Evolutionary conservation across 805 yeast genomes (phyloP).

Genomic region (Geotrichum ghanense): DNA sequence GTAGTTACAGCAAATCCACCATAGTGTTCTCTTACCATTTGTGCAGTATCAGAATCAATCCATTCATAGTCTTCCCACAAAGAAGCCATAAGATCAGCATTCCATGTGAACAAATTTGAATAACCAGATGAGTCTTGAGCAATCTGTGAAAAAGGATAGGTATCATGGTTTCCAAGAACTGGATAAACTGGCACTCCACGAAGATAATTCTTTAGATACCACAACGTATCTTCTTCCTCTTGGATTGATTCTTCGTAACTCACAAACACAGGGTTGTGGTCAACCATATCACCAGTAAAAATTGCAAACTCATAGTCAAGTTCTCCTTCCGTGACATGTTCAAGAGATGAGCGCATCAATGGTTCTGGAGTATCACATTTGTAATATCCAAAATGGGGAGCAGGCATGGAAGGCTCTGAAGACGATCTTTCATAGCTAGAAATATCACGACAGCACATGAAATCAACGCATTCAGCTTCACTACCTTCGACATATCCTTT

Average conservation of each 20-base stretch:
- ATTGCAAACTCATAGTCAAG: slow-evolving; percentile 44
- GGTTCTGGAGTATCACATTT: slow-evolving; percentile 56
- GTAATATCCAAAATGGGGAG: slow-evolving; percentile 51
- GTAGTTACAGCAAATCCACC: slow-evolving; percentile 52
- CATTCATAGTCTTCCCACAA: slow-evolving; percentile 38
- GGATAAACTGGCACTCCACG: slow-evolving; percentile 47
- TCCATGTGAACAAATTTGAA: slow-evolving; percentile 33
- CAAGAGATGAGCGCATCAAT: slow-evolving; percentile 46
- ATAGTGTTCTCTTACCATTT: slow-evolving; percentile 37
- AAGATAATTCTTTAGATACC: slow-evolving; percentile 41
- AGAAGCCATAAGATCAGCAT: slow-evolving; percentile 37
- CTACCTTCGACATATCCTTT: slow-evolving; percentile 36
- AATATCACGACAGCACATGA: slow-evolving; percentile 53
- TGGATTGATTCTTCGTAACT: slow-evolving; percentile 36
- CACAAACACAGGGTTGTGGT: slow-evolving; percentile 43
- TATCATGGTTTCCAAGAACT: slow-evolving; percentile 61
- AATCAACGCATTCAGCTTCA: slow-evolving; percentile 33
- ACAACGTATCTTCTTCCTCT: slow-evolving; percentile 42
- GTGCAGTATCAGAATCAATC: slow-evolving; percentile 28
- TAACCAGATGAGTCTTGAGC: slow-evolving; percentile 42
- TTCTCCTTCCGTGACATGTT: slow-evolving; percentile 30
- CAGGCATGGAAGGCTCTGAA: slow-evolving; percentile 35
- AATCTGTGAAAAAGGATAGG: slow-evolving; percentile 60
- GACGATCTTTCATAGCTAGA: slow-evolving; percentile 30
- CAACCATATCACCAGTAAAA: slow-evolving; percentile 67